Conservation (phyloP, 2,329 filamentous ascomycete genomes). For the Neonectria hederae region DNA sequence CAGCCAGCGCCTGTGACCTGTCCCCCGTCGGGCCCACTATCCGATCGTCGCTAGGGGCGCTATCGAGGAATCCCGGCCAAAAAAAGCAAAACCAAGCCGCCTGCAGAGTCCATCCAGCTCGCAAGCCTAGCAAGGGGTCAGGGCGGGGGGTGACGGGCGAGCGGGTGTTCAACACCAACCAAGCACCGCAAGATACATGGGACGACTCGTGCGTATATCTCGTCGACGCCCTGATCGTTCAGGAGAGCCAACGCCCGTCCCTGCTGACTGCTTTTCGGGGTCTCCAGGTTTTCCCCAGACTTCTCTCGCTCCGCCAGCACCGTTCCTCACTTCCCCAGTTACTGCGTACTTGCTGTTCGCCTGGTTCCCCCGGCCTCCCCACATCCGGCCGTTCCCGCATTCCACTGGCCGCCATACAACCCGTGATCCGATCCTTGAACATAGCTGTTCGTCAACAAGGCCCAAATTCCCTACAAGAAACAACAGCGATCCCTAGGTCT, state of each 20-base stretch:
- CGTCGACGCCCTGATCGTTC: neutral
- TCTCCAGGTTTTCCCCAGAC: constrained; percentile 3
- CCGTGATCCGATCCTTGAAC: neutral
- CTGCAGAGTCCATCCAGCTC: constrained; percentile 1
- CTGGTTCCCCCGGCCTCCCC: neutral
- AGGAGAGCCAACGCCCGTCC: neutral
- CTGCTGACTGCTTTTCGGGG: neutral
- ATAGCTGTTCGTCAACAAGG: neutral
- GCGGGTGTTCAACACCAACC: constrained; percentile 4
- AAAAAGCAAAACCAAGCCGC: constrained; percentile 3
- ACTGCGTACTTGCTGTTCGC: neutral
- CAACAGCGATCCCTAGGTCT: neutral
- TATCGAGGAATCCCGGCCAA: constrained; percentile 7
- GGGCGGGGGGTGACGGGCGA: constrained; percentile 8
- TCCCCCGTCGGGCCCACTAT: constrained; percentile 17
- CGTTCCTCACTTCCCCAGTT: neutral
- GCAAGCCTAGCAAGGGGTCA: constrained; percentile 21
- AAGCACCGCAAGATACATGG: neutral
- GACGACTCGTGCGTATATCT: neutral
- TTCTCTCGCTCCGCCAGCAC: neutral
- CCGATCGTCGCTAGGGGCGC: constrained; percentile 25
- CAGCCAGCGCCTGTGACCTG: constrained; percentile 7
- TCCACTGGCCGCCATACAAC: neutral
- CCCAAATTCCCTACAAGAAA: neutral
- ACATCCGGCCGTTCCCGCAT: neutral